Evolutionary conservation across 805 yeast genomes (phyloP).

Genomic region (Starmerella roubikii): DNA sequence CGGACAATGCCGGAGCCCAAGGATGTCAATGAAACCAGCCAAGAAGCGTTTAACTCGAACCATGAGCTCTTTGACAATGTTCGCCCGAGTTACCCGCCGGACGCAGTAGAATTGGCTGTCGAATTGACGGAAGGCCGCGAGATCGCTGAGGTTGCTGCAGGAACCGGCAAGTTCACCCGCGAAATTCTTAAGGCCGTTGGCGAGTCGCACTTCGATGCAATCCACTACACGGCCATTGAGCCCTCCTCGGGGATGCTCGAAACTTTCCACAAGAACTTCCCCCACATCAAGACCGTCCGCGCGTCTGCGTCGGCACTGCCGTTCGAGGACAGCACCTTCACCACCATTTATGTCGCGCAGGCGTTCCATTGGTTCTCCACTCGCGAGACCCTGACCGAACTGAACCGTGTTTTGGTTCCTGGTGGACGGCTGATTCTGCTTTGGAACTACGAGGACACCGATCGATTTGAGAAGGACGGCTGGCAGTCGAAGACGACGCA

Average conservation of each 20-base stretch:
- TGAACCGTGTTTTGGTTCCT: constrained; percentile 38
- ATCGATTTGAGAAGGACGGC: constrained; percentile 20
- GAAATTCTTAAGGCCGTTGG: constrained; percentile 32
- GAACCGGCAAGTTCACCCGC: constrained; percentile 51
- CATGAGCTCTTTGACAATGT: constrained; percentile 39
- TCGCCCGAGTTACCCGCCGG: constrained; percentile 37
- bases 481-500: constrained; percentile 32
- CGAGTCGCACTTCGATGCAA: constrained; percentile 27
- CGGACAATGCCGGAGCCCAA: too few species aligned
- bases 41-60: constrained; percentile 38
- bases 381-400: constrained; percentile 34
- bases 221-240: constrained; percentile 40
- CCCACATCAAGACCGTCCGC: constrained; percentile 27
- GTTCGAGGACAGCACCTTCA: constrained; percentile 32
- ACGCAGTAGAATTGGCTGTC: constrained; percentile 32
- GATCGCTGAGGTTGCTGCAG: constrained; percentile 42
- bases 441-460: constrained; percentile 42
- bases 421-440: constrained; percentile 40
- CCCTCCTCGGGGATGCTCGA: constrained; percentile 46
- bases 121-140: constrained; percentile 25
- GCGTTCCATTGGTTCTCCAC: constrained; percentile 61
- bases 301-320: constrained; percentile 40
- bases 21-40: constrained; percentile 29
- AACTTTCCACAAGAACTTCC: constrained; percentile 35
- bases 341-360: constrained; percentile 43